Base-by-base conservation (phyloP, 345 rosid genomes). In the Pugionium dolabratum region DNA sequence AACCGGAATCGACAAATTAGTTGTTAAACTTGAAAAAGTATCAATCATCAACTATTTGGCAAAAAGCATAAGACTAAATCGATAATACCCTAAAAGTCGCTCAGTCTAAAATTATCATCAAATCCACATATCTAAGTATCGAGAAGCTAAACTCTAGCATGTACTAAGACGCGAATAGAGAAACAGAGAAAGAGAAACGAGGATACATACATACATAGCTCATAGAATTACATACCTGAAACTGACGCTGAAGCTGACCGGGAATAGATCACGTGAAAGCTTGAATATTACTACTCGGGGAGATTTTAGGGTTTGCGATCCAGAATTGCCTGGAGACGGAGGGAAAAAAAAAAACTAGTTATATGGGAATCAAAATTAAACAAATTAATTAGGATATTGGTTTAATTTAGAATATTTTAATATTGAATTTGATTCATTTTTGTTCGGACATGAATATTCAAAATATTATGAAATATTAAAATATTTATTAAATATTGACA, bases 231-330 rank as follows among this genome's bases (percentile, higher is more conserved):
- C 11, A 1, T 7, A 56, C 59, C 70, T 71, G 9, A 56, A 39
- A 27, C 0, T 25, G 33, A 18, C 58, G 58, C 10, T 69, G 44
- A 43, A 37, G n/a, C 36, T 25, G 49, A 31, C 61, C 55, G 48
- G 49, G 2, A 4, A 36, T 5, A 2, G 6, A 45, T n/a, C 43
- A 7, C 9, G 43, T 37, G 36, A 18, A 35, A 49, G 52, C 3
- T 48, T 10, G 51, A 58, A 41, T 36, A 33, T 39, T 5, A 27
- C 52, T 57, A 31, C 53, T 48, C 59, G 2, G 47, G 29, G 48
- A 70, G 62, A 61, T 54, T 42, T 2, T 48, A 48, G 45, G 74
- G 62, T 46, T 70, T 6, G 36, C 43, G 11, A 58, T 67, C 64
- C 27, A 46, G 3, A 43, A 27, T 36, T 9, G 6, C 31, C 4